phyloP scores from a whole-genome alignment of 2,329 filamentous ascomycete genomes.

The Epichloe festucae region DNA sequence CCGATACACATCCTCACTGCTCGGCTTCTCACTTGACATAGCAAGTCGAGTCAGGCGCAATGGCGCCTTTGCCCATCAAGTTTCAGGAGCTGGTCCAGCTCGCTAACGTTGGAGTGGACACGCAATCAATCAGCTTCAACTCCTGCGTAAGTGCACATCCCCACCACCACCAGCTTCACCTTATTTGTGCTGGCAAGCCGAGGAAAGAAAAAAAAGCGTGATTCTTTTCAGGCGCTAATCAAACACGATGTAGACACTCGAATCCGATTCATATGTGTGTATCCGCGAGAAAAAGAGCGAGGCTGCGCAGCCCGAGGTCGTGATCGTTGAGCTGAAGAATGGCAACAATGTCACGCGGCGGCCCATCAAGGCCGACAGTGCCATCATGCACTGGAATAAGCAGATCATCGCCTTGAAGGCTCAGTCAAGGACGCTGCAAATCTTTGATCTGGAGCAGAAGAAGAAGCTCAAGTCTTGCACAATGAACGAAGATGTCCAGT shows the following conservation, averaged over 20 bases:
- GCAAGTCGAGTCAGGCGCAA: constrained; percentile 22
- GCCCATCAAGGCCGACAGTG: constrained; percentile 97
- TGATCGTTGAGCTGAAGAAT: constrained; percentile 97
- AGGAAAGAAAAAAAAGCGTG: not conserved
- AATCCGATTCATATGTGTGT: constrained; percentile 94
- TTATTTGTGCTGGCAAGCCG: not conserved
- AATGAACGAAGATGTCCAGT: constrained; percentile 95
- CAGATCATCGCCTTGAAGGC: constrained; percentile 96
- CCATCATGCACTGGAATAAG: constrained; percentile 97
- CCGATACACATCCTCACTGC: constrained; percentile 4
- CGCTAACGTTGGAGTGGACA: constrained; percentile 33
- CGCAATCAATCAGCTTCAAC: constrained; percentile 58
- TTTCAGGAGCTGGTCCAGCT: constrained; percentile 80
- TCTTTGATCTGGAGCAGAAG: constrained; percentile 90
- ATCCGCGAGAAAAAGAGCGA: constrained; percentile 88
- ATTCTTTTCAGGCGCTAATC: not conserved
- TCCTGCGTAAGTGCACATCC: constrained; percentile 44
- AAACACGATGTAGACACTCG: constrained; percentile 58
- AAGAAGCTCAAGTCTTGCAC: constrained; percentile 92
- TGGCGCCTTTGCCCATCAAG: constrained; percentile 75
- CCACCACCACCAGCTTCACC: not conserved
- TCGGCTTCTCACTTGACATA: constrained; percentile 12
- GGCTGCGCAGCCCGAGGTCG: constrained; percentile 75
- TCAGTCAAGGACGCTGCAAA: constrained; percentile 86
- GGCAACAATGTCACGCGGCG: constrained; percentile 88